Evolutionary conservation across 257 asterid genomes (phyloP).

Genomic region (Fraxinus anomala): DNA sequence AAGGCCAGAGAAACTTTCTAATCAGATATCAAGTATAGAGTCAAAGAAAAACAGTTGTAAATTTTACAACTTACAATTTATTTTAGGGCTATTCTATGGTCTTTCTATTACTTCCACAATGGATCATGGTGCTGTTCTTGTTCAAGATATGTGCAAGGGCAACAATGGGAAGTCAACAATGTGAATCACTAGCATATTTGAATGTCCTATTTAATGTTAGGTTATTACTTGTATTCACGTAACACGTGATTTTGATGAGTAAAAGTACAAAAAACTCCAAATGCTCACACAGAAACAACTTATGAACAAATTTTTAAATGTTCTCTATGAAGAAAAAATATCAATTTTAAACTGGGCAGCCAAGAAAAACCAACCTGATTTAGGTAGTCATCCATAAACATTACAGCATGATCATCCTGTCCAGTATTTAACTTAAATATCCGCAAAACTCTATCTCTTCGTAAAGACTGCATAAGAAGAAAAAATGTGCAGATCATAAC

Average conservation of each 20-base stretch:
- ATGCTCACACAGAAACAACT: constrained; percentile 16
- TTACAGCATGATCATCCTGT: constrained; percentile 94
- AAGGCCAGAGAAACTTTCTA: background rate
- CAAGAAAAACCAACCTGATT: constrained; percentile 62
- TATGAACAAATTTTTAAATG: background rate
- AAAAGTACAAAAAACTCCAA: background rate
- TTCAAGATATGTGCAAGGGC: background rate
- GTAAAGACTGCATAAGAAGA: constrained; percentile 61
- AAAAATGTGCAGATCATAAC: constrained; percentile 6
- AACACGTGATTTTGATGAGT: background rate
- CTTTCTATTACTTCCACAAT: background rate
- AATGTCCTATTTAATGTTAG: constrained; percentile 5
- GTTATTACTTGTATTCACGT: background rate
- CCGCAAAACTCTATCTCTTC: constrained; percentile 70
- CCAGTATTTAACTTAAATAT: constrained; percentile 86
- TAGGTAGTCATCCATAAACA: constrained; percentile 77
- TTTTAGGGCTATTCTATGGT: background rate
- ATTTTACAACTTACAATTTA: background rate
- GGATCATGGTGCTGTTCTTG: background rate
- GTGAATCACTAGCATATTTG: background rate
- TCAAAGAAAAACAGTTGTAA: background rate
- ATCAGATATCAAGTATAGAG: background rate
- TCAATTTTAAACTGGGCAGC: constrained; percentile 16
- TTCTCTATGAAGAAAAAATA: background rate
- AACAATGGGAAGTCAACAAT: constrained; percentile 7